Conservation (phyloP, 1,139 yeast species). For the Candida mesenterica region DNA sequence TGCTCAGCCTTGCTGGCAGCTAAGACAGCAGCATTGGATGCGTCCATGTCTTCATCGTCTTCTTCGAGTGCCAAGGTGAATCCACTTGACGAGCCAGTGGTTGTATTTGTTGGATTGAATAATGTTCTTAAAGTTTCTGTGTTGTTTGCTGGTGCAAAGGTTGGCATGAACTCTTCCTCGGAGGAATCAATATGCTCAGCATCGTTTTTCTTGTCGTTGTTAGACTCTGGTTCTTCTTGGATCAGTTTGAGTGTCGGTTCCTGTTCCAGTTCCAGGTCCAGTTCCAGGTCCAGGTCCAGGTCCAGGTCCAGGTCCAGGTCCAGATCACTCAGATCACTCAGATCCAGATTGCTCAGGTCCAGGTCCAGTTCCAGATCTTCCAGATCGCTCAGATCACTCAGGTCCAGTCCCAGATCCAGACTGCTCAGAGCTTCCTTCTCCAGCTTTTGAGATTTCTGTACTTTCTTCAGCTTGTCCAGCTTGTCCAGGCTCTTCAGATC, state of each 20-base stretch:
- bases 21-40: slow-evolving; percentile 14
- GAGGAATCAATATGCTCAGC: slow-evolving; percentile 10
- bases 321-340: slow-evolving; percentile 1
- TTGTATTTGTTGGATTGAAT: slow-evolving; percentile 51
- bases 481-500: not conserved
- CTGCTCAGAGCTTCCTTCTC: slow-evolving; percentile 1
- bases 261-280: too few species aligned
- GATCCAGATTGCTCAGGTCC: not conserved
- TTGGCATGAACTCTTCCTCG: slow-evolving; percentile 54
- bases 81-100: slow-evolving; percentile 15
- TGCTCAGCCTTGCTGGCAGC: slow-evolving; percentile 22
- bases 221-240: too few species aligned
- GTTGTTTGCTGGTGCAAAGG: slow-evolving; percentile 42
- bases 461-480: not conserved
- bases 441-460: not conserved
- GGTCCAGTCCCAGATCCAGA: slow-evolving; percentile 1
- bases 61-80: slow-evolving; percentile 36
- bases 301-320: slow-evolving; percentile 5
- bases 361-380: not conserved
- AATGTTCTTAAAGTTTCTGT: slow-evolving; percentile 64
- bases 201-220: slow-evolving; percentile 9
- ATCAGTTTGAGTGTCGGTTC: too few species aligned
- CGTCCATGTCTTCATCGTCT: slow-evolving; percentile 40
- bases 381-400: slow-evolving; percentile 1
- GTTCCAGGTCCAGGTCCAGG: slow-evolving; percentile 8